Evolutionary conservation across 2,329 filamentous ascomycete species (phyloP).

Genomic region (Beauveria pseudobassiana): DNA sequence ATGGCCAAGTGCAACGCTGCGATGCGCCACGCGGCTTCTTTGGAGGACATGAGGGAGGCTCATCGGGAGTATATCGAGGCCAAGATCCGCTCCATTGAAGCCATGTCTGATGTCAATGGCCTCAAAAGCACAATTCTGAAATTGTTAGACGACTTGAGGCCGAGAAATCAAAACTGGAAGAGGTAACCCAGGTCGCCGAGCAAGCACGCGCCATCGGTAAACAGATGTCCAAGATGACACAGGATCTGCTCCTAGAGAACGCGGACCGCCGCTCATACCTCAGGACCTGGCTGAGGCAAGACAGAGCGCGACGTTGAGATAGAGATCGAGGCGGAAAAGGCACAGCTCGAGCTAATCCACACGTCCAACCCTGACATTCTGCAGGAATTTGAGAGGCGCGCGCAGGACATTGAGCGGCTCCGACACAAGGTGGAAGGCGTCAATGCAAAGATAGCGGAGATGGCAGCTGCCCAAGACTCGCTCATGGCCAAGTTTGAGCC

Average conservation of each 20-base stretch:
- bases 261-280: slow-evolving; percentile 34
- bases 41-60: slow-evolving; percentile 54
- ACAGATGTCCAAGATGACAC: slow-evolving; percentile 27
- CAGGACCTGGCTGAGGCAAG: slow-evolving; percentile 37
- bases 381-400: slow-evolving; percentile 67
- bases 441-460: slow-evolving; percentile 45
- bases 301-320: slow-evolving; percentile 58
- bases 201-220: slow-evolving; percentile 26
- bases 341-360: slow-evolving; percentile 72
- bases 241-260: slow-evolving; percentile 31
- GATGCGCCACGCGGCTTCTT: slow-evolving; percentile 47
- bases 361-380: slow-evolving; percentile 70
- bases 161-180: slow-evolving; percentile 32
- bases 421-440: slow-evolving; percentile 47
- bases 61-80: slow-evolving; percentile 61
- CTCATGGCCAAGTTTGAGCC: slow-evolving; percentile 77
- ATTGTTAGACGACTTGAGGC: slow-evolving; percentile 47
- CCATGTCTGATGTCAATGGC: slow-evolving; percentile 66
- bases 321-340: slow-evolving; percentile 66
- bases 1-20: slow-evolving; percentile 49
- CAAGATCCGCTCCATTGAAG: slow-evolving; percentile 68
- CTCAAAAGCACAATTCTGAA: slow-evolving; percentile 59
- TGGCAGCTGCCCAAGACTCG: slow-evolving; percentile 52
- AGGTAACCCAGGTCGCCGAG: slow-evolving; percentile 32
- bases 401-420: slow-evolving; percentile 61